Percentiles rank a stretch among this genome's conserved stretches.
Conservation (phyloP, 768 basidiomycete genomes). For the Lyophyllum semitale region DNA sequence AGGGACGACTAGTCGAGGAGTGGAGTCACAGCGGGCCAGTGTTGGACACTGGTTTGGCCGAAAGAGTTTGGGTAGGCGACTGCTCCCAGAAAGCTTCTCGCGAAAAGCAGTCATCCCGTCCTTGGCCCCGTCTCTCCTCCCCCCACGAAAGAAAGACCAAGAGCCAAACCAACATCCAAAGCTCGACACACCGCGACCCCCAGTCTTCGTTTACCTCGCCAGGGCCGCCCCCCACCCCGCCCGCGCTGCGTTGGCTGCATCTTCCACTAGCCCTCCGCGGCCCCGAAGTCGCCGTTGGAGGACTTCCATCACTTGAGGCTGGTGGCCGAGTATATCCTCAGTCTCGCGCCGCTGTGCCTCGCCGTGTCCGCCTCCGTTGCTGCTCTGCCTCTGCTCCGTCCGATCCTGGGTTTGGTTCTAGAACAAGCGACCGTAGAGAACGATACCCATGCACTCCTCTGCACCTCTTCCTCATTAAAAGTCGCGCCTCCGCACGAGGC, state of each 20-base stretch:
- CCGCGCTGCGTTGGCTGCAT: too few species aligned
- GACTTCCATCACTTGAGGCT: slow-evolving; percentile 61
- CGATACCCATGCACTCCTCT: too few species aligned
- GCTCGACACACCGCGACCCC: slow-evolving; percentile 31
- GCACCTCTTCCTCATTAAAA: too few species aligned
- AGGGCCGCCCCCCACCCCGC: slow-evolving; percentile 54
- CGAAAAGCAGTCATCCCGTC: slow-evolving; percentile 76
- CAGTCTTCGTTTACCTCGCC: slow-evolving; percentile 69
- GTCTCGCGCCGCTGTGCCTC: slow-evolving; percentile 53
- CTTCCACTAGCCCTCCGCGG: too few species aligned
- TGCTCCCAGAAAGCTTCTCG: slow-evolving; percentile 48
- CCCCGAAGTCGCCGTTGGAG: slow-evolving; percentile 60
- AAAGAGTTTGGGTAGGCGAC: slow-evolving; percentile 40
- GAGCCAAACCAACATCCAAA: too few species aligned
- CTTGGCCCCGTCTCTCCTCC: slow-evolving; percentile 70
- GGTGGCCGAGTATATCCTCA: too few species aligned
- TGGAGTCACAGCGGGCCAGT: slow-evolving; percentile 50
- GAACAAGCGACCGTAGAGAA: too few species aligned
- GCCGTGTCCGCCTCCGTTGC: slow-evolving; percentile 23
- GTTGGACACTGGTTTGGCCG: slow-evolving; percentile 39
- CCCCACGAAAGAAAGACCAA: too few species aligned
- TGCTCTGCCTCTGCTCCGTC: too few species aligned
- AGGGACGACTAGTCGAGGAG: slow-evolving; percentile 28
- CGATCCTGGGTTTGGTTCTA: too few species aligned
- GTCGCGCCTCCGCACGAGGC: too few species aligned